Percentiles rank a stretch among this genome's conserved stretches.
Evolutionary conservation across 305 asterid species (phyloP).

Genomic region (Solanum hybrid): DNA sequence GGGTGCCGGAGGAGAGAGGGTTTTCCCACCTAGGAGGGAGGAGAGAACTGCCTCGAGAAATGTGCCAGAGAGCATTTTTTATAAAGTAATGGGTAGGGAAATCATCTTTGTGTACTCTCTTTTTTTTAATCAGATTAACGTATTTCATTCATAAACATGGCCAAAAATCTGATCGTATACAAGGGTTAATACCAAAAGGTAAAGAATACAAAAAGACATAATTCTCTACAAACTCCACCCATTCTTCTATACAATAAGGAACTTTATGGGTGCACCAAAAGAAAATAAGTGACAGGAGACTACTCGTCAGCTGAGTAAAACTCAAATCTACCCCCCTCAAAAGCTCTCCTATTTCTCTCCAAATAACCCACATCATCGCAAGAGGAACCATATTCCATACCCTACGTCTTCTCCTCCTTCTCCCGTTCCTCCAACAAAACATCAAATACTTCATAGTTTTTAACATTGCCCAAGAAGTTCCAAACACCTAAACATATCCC

Average conservation of each 20-base stretch:
- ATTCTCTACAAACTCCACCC: neutral
- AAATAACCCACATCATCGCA: neutral
- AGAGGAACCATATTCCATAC: neutral
- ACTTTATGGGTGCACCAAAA: neutral
- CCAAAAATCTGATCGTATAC: neutral
- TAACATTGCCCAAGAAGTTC: neutral
- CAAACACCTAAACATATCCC: neutral
- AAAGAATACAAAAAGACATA: neutral
- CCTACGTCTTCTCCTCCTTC: neutral
- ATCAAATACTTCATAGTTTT: neutral
- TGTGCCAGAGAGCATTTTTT: no score
- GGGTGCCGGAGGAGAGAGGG: no score
- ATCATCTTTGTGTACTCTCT: neutral
- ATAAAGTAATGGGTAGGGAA: no score
- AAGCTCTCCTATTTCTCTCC: neutral
- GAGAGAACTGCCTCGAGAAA: no score
- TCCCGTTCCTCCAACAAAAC: neutral
- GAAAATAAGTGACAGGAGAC: neutral
- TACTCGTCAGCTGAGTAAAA: neutral
- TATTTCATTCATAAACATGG: neutral
- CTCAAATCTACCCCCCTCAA: neutral
- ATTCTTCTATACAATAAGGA: neutral
- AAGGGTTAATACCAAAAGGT: neutral
- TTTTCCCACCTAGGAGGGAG: no score
- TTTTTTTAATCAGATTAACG: neutral